A percentile compares a stretch with the other conserved stretches of the same genome.
These are phyloP conservation scores for Angomonas ambiguus DNA, from an alignment of 208 protist species.

Conservation along the genomic window DNA sequence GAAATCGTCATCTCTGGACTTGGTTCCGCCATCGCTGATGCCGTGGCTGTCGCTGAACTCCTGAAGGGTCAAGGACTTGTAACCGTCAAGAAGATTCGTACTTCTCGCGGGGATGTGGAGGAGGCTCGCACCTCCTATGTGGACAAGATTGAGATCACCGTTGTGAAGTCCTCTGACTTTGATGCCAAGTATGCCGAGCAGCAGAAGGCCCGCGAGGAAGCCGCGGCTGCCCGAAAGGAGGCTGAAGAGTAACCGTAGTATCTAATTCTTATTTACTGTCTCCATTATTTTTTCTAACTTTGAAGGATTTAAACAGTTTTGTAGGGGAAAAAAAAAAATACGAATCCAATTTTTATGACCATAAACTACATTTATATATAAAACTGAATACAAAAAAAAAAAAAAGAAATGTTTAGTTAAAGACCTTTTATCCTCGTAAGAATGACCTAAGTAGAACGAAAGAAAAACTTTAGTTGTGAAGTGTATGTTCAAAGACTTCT, in stretches of 20 bases:
- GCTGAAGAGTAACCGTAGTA: background rate
- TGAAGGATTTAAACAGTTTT: too few species aligned
- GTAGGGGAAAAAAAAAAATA: too few species aligned
- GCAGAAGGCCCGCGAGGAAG: slow-evolving; percentile 49
- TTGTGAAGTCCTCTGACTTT: slow-evolving; percentile 76
- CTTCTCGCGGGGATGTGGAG: slow-evolving; percentile 68
- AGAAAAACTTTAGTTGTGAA: too few species aligned
- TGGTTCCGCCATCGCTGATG: slow-evolving; percentile 78
- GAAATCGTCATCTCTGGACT: slow-evolving; percentile 77
- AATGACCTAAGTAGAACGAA: too few species aligned
- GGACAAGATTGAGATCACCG: slow-evolving; percentile 79
- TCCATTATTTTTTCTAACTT: slow-evolving; percentile 17
- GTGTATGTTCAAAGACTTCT: too few species aligned
- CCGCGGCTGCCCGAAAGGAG: slow-evolving; percentile 20
- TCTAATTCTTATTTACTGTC: slow-evolving; percentile 2
- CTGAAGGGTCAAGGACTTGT: slow-evolving; percentile 85
- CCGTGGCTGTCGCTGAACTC: slow-evolving; percentile 83
- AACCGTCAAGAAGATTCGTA: slow-evolving; percentile 76
- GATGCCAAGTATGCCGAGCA: slow-evolving; percentile 77
- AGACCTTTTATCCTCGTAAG: too few species aligned
- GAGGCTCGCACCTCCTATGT: slow-evolving; percentile 48
- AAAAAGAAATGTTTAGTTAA: slow-evolving; percentile 8
- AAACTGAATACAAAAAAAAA: too few species aligned
- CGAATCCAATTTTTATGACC: slow-evolving; percentile 11
- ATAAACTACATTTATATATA: too few species aligned